phyloP scores from a whole-genome alignment of 2,329 filamentous ascomycete genomes.

The Neobulgaria alba region DNA sequence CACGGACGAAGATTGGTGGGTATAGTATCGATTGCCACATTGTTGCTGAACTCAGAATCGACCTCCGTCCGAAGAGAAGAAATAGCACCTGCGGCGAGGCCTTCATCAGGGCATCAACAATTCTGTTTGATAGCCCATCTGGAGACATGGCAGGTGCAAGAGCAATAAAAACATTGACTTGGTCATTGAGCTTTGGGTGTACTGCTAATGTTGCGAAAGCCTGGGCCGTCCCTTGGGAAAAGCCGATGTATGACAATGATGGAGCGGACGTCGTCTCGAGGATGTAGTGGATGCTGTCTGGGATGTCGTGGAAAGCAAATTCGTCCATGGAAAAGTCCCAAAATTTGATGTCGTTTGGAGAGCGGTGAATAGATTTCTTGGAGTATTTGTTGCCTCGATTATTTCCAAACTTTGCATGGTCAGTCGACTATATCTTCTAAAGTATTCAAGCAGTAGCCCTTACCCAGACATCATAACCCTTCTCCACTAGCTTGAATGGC shows the following conservation, averaged over 20 bases:
- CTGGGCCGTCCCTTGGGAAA: constrained; percentile 94
- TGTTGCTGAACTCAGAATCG: constrained; percentile 83
- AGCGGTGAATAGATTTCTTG: constrained; percentile 75
- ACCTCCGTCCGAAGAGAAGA: constrained; percentile 83
- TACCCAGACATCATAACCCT: constrained; percentile 93
- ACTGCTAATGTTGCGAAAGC: constrained; percentile 91
- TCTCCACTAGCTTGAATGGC: constrained; percentile 81
- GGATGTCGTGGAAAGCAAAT: constrained; percentile 96
- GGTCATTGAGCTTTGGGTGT: constrained; percentile 82
- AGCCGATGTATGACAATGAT: constrained; percentile 90
- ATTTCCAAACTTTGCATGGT: constrained; percentile 66
- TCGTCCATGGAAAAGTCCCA: constrained; percentile 99
- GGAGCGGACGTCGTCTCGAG: constrained; percentile 72
- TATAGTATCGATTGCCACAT: constrained; percentile 98
- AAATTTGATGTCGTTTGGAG: constrained; percentile 69
- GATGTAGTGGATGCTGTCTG: constrained; percentile 88
- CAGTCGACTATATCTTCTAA: constrained; percentile 12
- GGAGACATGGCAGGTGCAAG: constrained; percentile 95
- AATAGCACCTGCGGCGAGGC: constrained; percentile 88
- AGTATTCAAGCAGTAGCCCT: constrained; percentile 26
- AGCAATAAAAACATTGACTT: constrained; percentile 93
- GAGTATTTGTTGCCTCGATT: constrained; percentile 99
- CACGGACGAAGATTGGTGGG: constrained; percentile 80
- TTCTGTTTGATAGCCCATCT: constrained; percentile 76
- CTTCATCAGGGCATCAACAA: constrained; percentile 89